phyloP scores from a whole-genome alignment of 2,329 filamentous ascomycete genomes.

The Macrophomina tecta region DNA sequence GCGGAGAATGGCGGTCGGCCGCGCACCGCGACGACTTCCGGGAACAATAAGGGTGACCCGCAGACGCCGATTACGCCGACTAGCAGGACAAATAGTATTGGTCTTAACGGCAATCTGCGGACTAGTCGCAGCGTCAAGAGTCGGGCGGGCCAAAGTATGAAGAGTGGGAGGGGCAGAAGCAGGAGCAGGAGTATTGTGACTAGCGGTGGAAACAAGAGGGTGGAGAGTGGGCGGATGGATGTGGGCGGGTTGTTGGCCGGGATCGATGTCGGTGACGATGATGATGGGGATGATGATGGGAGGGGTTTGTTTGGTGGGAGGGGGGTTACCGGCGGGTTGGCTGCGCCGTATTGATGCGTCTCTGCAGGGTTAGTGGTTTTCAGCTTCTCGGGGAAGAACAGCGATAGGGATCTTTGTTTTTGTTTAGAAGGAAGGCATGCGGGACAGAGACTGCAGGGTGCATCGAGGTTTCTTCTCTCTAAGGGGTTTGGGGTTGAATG shows the following conservation, averaged over 20 bases:
- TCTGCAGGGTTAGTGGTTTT: no score
- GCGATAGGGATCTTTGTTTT: no score
- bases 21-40: neutral
- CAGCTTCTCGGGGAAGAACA: no score
- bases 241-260: conserved; percentile 43
- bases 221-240: conserved; percentile 35
- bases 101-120: neutral
- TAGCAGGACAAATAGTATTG: neutral
- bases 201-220: neutral
- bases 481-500: no score
- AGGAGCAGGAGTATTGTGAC: conserved; percentile 29
- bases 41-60: neutral
- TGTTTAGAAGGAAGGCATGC: no score
- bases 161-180: conserved; percentile 37
- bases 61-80: neutral
- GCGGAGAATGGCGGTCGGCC: neutral
- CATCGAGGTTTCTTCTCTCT: no score
- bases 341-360: neutral
- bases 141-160: conserved; percentile 32
- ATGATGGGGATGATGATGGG: conserved; percentile 31
- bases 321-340: neutral
- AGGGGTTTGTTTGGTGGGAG: conserved; percentile 32
- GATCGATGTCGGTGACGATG: conserved; percentile 36
- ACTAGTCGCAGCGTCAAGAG: conserved; percentile 22
- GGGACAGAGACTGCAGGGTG: no score